Evolutionary conservation across 768 basidiomycete genomes (phyloP), one percentile per base, ranked within the genome.

Genomic region (Mycena sanguinolenta): DNA sequence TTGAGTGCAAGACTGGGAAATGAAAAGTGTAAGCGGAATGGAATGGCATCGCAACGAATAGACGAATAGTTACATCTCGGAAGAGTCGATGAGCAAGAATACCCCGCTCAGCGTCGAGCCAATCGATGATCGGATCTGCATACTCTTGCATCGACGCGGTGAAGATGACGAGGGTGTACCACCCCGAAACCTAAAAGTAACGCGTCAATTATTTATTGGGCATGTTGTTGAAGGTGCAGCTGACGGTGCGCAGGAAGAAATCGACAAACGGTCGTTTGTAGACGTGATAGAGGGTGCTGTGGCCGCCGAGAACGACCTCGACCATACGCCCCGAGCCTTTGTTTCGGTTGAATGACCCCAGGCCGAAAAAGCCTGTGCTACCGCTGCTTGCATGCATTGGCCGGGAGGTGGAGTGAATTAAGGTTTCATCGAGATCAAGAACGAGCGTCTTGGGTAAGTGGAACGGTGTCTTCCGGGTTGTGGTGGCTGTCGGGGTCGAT

Each of bases 131-230:
- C 0, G 98, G 98, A 84, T 99, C 98, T 70, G 98, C 98, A 79
- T 99, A 99, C 82, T 99, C 98, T 77, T 96, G 94, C 95, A 99
- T 95, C 12, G 97, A 98, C 9, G 98, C 98, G 36, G 98, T 99
- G 82, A 97, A 99, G 72, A 99, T 96, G 62, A 99, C 96, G 69
- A 99, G 89, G 1, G 97, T 99, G 82, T 99, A 99, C 98, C 98
- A 99, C 28, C 92, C 87, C 34, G 98, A 97, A 46, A 98, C 97
- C 97, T 99, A 75, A n/a, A 50, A 52, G 28, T 27, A 46, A 50
- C 70, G 44, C 68, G 63, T 69, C 63, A 78, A 76, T 58, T 77
- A 75, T 67, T 80, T 67, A 79, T 38, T n/a, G 19, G 34, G 12
- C 13, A 49, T 36, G 21, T 25, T 16, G 32, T 67, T 7, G 58